Percentiles rank a stretch among this genome's conserved stretches.
Evolutionary conservation across 352 stramenopile species (phyloP).

Genomic region (Pythium insidiosum): DNA sequence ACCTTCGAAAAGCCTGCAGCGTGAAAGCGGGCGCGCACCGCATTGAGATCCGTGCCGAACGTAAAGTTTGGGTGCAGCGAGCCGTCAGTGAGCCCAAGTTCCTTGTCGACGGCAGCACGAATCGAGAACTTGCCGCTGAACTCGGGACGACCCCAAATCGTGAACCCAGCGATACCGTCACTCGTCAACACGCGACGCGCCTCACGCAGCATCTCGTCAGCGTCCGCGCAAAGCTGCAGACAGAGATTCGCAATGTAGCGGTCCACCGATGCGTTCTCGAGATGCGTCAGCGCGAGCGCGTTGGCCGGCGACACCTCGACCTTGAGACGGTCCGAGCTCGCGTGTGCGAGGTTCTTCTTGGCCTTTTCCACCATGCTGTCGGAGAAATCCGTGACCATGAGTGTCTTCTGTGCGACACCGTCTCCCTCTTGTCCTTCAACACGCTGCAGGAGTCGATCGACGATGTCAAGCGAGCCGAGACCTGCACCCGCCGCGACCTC

Average conservation of each 20-base stretch:
- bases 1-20: slow-evolving; percentile 26
- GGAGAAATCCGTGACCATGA: slow-evolving; percentile 34
- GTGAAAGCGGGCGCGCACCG: slow-evolving; percentile 23
- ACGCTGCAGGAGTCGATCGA: slow-evolving; percentile 13
- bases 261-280: slow-evolving; percentile 26
- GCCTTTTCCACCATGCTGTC: slow-evolving; percentile 33
- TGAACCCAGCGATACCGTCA: slow-evolving; percentile 38
- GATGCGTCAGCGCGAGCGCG: slow-evolving; percentile 27
- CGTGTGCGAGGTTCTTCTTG: slow-evolving; percentile 16
- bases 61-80: slow-evolving; percentile 36
- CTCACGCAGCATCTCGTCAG: slow-evolving; percentile 40
- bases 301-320: slow-evolving; percentile 25
- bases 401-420: too few relatives aligned
- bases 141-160: slow-evolving; percentile 44
- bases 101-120: slow-evolving; percentile 14
- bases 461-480: slow-evolving; percentile 31
- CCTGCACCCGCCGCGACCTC: slow-evolving; percentile 40
- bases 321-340: slow-evolving; percentile 12
- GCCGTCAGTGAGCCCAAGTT: slow-evolving; percentile 22
- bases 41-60: slow-evolving; percentile 33
- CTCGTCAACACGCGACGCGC: slow-evolving; percentile 24
- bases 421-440: slow-evolving; percentile 9
- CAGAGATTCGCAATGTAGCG: slow-evolving; percentile 43
- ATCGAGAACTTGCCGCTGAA: slow-evolving; percentile 31
- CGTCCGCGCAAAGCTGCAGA: slow-evolving; percentile 35